A percentile compares a stretch with the other conserved stretches of the same genome.
These are phyloP conservation scores for Acanthamoeba divionensis DNA, from an alignment of 208 protist species.

Conservation along the genomic window DNA sequence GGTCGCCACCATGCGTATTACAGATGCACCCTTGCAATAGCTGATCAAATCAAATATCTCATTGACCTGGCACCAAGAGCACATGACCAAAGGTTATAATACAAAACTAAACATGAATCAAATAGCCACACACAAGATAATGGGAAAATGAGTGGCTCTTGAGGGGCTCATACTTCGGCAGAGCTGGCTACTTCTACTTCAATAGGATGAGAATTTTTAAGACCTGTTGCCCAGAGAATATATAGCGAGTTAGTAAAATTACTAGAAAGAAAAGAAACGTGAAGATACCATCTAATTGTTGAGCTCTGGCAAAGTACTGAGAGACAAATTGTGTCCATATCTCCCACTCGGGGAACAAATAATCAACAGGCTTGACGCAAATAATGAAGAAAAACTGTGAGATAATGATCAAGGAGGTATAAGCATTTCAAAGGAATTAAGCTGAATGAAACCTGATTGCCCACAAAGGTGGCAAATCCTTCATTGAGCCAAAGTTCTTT, in stretches of 20 bases:
- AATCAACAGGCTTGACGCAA: background rate
- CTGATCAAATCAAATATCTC: slow-evolving; percentile 96
- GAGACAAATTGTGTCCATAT: slow-evolving; percentile 84
- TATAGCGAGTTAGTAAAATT: background rate
- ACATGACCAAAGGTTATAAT: background rate
- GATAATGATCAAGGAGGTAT: background rate
- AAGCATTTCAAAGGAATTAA: background rate
- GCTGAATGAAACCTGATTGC: background rate
- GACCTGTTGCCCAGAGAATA: background rate
- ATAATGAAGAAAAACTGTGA: too few relatives aligned
- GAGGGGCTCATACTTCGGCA: slow-evolving; percentile 85
- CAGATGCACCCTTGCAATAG: slow-evolving; percentile 66
- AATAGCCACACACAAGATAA: background rate
- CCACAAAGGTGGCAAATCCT: slow-evolving; percentile 65
- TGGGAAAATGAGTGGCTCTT: background rate
- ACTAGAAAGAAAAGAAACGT: slow-evolving; percentile 29
- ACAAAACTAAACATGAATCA: background rate
- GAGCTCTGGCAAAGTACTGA: slow-evolving; percentile 73
- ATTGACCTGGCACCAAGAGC: slow-evolving; percentile 5
- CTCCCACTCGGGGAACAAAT: slow-evolving; percentile 54
- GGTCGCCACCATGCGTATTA: slow-evolving; percentile 56
- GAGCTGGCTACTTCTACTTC: slow-evolving; percentile 90
- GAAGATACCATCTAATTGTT: slow-evolving; percentile 88
- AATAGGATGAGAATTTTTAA: slow-evolving; percentile 89
- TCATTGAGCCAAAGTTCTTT: slow-evolving; percentile 97